Evolutionary conservation across 495 filamentous ascomycete genomes (phyloP).

Genomic region (Hamigera avellanea): DNA sequence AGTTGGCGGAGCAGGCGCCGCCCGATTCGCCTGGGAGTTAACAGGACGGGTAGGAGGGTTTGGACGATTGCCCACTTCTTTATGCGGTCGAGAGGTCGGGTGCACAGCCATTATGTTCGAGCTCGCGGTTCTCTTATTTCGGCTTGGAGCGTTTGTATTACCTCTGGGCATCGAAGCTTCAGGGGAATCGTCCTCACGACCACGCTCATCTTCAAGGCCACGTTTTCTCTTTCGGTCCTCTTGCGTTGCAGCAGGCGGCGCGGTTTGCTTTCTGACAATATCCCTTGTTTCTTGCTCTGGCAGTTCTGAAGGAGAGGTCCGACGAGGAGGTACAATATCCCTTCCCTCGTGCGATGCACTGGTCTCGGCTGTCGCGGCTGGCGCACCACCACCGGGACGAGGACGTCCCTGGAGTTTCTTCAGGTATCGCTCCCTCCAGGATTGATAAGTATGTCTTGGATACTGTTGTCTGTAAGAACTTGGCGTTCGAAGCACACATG

Average conservation of each 20-base stretch:
- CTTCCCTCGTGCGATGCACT: too few relatives aligned
- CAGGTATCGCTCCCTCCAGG: slow-evolving; percentile 59
- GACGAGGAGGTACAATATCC: too few relatives aligned
- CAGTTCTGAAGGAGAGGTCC: too few relatives aligned
- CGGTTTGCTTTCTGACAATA: background rate
- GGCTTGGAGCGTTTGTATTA: background rate
- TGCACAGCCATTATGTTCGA: background rate
- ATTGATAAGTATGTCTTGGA: slow-evolving; percentile 55
- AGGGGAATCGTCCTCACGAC: background rate
- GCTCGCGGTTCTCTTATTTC: slow-evolving; percentile 5
- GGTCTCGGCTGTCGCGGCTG: background rate
- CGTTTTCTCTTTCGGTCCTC: slow-evolving; percentile 12
- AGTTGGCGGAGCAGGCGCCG: background rate
- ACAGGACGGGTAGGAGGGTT: too few relatives aligned
- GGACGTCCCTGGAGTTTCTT: slow-evolving; percentile 40
- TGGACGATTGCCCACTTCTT: too few relatives aligned
- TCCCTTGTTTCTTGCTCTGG: background rate
- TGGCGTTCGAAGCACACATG: slow-evolving; percentile 1
- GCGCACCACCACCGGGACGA: slow-evolving; percentile 23
- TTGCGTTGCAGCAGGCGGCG: background rate
- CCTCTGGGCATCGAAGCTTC: background rate
- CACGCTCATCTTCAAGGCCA: slow-evolving; percentile 2
- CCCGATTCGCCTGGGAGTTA: too few relatives aligned
- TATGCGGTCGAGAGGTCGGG: too few relatives aligned
- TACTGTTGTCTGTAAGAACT: slow-evolving; percentile 29